These are phyloP conservation scores for Lophiotrema nucula DNA, from an alignment of 495 filamentous ascomycete species.

Conservation along the genomic window DNA sequence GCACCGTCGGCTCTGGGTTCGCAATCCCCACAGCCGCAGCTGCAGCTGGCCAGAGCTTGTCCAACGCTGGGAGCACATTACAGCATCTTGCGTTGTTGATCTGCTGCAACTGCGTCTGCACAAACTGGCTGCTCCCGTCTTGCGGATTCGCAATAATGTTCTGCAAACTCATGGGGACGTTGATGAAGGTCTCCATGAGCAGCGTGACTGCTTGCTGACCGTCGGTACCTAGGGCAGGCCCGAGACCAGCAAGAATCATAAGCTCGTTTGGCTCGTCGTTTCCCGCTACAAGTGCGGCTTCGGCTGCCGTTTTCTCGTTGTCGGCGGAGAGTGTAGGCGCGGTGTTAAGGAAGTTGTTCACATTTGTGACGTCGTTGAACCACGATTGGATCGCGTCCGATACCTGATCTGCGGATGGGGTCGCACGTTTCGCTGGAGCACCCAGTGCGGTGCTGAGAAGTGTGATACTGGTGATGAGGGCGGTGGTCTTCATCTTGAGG, in stretches of 20 bases:
- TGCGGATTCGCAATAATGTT: slow-evolving; percentile 5
- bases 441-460: not conserved
- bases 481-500: not conserved
- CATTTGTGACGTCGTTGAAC: slow-evolving; percentile 13
- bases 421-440: not conserved
- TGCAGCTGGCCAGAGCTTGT: slow-evolving; percentile 3
- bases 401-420: not conserved
- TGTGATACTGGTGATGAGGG: not conserved
- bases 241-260: slow-evolving; percentile 2
- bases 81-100: slow-evolving; percentile 12
- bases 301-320: not conserved
- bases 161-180: slow-evolving; percentile 1
- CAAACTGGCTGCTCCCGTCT: not conserved
- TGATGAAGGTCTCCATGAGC: slow-evolving; percentile 1
- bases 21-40: slow-evolving; percentile 7
- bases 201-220: not conserved
- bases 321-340: not conserved
- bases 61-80: slow-evolving; percentile 11
- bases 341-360: slow-evolving; percentile 7
- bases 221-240: not conserved
- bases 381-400: not conserved
- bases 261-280: slow-evolving; percentile 12
- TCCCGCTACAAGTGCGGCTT: not conserved
- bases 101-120: slow-evolving; percentile 9
- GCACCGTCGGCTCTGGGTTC: slow-evolving; percentile 1